Evolutionary conservation across 1,284 basidiomycete genomes (phyloP).

Genomic region (Naganishia cerealis): DNA sequence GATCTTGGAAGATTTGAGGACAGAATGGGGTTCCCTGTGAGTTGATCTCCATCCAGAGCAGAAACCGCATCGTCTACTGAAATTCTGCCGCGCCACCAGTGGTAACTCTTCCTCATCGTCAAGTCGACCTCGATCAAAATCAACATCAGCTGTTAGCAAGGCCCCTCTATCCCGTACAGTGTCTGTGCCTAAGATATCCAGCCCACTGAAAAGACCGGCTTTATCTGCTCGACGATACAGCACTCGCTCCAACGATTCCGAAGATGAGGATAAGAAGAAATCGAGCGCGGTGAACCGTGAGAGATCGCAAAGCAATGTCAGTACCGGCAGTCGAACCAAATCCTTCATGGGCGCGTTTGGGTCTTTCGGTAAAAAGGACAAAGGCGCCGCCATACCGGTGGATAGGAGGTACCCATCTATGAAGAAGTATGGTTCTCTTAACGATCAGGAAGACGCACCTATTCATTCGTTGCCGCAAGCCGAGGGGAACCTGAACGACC

Average conservation of each 20-base stretch:
- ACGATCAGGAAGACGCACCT: slow-evolving; percentile 42
- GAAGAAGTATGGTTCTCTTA: slow-evolving; percentile 59
- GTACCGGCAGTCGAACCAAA: slow-evolving; percentile 41
- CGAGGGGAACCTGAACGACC: slow-evolving; percentile 12
- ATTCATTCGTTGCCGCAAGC: slow-evolving; percentile 1
- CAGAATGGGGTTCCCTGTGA: slow-evolving; percentile 66
- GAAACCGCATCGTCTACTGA: not conserved
- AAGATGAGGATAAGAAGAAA: slow-evolving; percentile 42
- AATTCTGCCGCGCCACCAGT: not conserved
- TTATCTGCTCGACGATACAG: slow-evolving; percentile 15
- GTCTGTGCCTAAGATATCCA: slow-evolving; percentile 10
- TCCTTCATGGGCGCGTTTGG: slow-evolving; percentile 35
- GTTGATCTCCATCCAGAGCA: slow-evolving; percentile 39
- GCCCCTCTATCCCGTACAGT: slow-evolving; percentile 12
- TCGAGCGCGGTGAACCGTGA: slow-evolving; percentile 27
- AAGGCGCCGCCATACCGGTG: not conserved
- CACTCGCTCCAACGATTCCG: slow-evolving; percentile 35
- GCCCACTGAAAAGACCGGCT: slow-evolving; percentile 14
- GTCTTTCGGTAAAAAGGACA: slow-evolving; percentile 28
- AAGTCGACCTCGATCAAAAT: slow-evolving; percentile 43
- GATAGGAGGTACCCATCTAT: slow-evolving; percentile 25
- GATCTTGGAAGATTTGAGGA: slow-evolving; percentile 66
- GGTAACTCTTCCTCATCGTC: not conserved
- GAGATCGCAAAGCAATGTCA: slow-evolving; percentile 29
- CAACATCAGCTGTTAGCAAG: slow-evolving; percentile 40